phyloP scores from a whole-genome alignment of 495 filamentous ascomycete genomes.

The Stereocaulon alpinum region DNA sequence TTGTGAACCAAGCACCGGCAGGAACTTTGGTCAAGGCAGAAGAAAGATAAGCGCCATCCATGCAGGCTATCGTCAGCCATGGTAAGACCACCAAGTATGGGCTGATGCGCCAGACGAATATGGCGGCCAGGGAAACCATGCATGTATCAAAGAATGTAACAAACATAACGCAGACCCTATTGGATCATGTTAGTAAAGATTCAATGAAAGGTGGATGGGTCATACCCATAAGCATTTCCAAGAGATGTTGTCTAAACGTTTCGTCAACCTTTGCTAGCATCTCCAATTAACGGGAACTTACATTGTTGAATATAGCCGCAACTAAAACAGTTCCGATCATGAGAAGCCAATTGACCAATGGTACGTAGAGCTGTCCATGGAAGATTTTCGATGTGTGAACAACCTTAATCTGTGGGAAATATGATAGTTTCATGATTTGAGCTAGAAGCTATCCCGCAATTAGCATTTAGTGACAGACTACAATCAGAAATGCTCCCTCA shows the following conservation, averaged over 20 bases:
- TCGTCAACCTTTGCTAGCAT: not conserved
- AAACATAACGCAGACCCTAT: conserved; percentile 59
- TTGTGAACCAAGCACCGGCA: conserved; percentile 62
- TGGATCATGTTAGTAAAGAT: conserved; percentile 10
- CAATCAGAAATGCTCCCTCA: conserved; percentile 6
- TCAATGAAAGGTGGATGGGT: not conserved
- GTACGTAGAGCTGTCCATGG: conserved; percentile 62
- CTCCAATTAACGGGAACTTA: conserved; percentile 20
- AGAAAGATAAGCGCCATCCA: conserved; percentile 58
- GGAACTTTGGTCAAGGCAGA: conserved; percentile 58
- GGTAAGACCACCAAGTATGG: conserved; percentile 43
- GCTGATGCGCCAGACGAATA: conserved; percentile 55
- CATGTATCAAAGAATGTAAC: conserved; percentile 64
- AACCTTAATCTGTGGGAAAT: conserved; percentile 61
- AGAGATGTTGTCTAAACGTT: conserved; percentile 1
- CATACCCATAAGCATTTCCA: conserved; percentile 4
- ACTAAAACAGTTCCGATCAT: conserved; percentile 66
- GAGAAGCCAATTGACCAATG: conserved; percentile 59
- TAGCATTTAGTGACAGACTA: not conserved
- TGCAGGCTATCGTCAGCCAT: conserved; percentile 47
- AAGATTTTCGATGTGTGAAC: conserved; percentile 54
- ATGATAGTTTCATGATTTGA: conserved; percentile 62
- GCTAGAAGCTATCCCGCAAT: conserved; percentile 40
- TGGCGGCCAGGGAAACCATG: conserved; percentile 54
- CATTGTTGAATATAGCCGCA: conserved; percentile 58